Percentiles rank a stretch among this genome's conserved stretches.
These are phyloP conservation scores for Botrytis deweyae DNA, from an alignment of 2,329 filamentous ascomycete species.

Conservation along the genomic window DNA sequence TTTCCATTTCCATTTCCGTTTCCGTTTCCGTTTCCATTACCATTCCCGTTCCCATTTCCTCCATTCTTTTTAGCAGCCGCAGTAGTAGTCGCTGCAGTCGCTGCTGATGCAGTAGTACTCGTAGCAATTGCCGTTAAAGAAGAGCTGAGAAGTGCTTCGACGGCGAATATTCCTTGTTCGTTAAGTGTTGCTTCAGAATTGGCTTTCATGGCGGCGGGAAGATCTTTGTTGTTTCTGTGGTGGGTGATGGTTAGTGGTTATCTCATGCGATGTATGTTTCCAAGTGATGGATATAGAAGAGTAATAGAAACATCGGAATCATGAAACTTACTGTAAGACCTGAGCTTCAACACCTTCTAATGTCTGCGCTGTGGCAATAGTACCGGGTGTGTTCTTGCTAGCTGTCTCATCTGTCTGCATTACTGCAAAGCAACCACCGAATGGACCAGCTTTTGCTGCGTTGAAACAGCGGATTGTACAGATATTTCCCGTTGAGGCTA, in stretches of 20 bases:
- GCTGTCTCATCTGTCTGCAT: conserved; percentile 51
- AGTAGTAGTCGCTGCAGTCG: neutral
- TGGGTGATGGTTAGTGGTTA: neutral
- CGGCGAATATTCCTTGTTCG: conserved; percentile 13
- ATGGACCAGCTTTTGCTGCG: conserved; percentile 55
- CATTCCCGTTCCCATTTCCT: neutral
- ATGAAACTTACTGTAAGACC: conserved; percentile 7
- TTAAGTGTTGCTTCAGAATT: conserved; percentile 11
- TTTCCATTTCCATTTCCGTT: neutral
- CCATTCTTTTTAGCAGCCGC: neutral
- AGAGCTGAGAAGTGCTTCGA: conserved; percentile 11
- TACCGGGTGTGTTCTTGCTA: conserved; percentile 42
- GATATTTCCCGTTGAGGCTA: conserved; percentile 50
- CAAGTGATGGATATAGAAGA: neutral
- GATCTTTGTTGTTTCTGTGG: conserved; percentile 10
- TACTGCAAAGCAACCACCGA: conserved; percentile 58
- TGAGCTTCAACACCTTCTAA: conserved; percentile 3
- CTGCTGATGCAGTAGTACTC: neutral
- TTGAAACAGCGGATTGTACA: conserved; percentile 61
- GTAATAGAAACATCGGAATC: too few species aligned
- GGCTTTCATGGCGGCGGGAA: conserved; percentile 9
- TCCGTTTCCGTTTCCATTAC: neutral
- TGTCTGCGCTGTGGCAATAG: conserved; percentile 4
- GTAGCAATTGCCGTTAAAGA: neutral
- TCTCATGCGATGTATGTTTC: neutral